Evolutionary conservation across 2,329 filamentous ascomycete genomes (phyloP).

Genomic region (Ophiostoma piceae): DNA sequence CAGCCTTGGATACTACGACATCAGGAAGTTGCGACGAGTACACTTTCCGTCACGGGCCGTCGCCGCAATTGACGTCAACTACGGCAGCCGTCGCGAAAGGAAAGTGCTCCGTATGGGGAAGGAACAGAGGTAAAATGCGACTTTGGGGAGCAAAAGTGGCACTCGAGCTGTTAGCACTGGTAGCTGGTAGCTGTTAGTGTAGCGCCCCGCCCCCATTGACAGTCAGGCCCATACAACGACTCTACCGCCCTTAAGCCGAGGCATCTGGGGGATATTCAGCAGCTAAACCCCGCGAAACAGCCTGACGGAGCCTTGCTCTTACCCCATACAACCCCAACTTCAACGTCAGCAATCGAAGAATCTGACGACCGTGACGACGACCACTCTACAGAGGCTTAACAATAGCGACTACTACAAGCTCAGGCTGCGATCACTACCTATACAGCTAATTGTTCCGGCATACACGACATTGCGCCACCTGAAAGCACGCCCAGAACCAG

Average conservation of each 20-base stretch:
- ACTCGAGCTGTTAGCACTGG: not conserved
- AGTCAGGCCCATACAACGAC: not conserved
- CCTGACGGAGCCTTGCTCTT: not conserved
- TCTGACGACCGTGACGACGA: not conserved
- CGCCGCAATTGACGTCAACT: not conserved
- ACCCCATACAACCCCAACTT: not conserved
- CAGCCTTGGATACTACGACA: not conserved
- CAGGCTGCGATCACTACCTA: not conserved
- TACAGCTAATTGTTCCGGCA: not conserved
- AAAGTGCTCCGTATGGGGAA: not conserved
- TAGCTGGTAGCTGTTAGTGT: not conserved
- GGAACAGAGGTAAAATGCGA: constrained; percentile 16
- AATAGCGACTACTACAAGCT: not conserved
- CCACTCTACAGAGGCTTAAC: not conserved
- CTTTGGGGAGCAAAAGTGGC: constrained; percentile 10
- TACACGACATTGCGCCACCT: not conserved
- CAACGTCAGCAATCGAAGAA: not conserved
- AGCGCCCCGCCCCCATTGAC: not conserved
- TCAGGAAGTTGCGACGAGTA: not conserved
- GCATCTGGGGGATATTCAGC: constrained; percentile 19
- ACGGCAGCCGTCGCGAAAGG: not conserved
- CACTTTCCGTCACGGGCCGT: not conserved
- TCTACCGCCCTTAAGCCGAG: constrained; percentile 22
- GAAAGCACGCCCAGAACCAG: not conserved
- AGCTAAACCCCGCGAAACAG: constrained; percentile 14